Percentiles rank a stretch among this genome's conserved stretches.
These are phyloP conservation scores for Coniochaeta sp. DNA, from an alignment of 2,329 filamentous ascomycete genomes.

Conservation along the genomic window DNA sequence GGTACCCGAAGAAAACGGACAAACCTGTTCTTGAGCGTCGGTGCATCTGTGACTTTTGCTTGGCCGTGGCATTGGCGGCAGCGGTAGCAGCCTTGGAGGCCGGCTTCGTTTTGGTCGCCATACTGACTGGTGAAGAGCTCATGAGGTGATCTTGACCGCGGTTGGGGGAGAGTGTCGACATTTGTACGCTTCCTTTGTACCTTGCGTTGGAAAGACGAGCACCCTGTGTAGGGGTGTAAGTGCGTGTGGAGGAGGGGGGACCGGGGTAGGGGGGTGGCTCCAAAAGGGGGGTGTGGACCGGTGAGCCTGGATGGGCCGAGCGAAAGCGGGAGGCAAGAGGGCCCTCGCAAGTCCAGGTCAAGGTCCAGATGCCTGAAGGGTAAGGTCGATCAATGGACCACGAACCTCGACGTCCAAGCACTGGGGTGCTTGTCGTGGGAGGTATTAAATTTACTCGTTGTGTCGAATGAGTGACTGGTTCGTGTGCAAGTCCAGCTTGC, in stretches of 20 bases:
- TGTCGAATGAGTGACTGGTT: slow-evolving; percentile 41
- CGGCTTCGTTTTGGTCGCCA: slow-evolving; percentile 55
- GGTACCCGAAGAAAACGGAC: slow-evolving; percentile 25
- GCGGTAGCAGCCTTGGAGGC: slow-evolving; percentile 42
- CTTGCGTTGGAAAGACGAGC: slow-evolving; percentile 25
- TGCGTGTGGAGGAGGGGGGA: slow-evolving; percentile 13
- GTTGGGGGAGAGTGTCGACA: slow-evolving; percentile 60
- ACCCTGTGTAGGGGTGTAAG: slow-evolving; percentile 19
- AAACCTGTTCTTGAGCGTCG: slow-evolving; percentile 89
- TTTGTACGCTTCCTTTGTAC: slow-evolving; percentile 45
- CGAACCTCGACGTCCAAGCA: background rate
- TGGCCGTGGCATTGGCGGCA: slow-evolving; percentile 33
- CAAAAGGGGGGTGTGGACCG: slow-evolving; percentile 3
- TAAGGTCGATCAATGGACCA: slow-evolving; percentile 8
- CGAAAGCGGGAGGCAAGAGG: slow-evolving; percentile 30
- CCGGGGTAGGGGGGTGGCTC: slow-evolving; percentile 13
- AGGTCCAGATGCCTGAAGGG: slow-evolving; percentile 23
- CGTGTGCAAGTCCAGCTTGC: slow-evolving; percentile 55
- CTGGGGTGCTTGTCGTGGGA: slow-evolving; percentile 8
- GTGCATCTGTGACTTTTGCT: slow-evolving; percentile 79
- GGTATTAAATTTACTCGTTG: slow-evolving; percentile 30
- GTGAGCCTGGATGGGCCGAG: slow-evolving; percentile 24
- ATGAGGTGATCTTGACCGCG: slow-evolving; percentile 37
- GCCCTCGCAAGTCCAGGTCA: slow-evolving; percentile 22
- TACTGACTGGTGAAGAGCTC: slow-evolving; percentile 46